Percentiles rank a stretch among this genome's conserved stretches.
phyloP scores from a whole-genome alignment of 768 basidiomycete species.

The Tylopilus subfusipes region DNA sequence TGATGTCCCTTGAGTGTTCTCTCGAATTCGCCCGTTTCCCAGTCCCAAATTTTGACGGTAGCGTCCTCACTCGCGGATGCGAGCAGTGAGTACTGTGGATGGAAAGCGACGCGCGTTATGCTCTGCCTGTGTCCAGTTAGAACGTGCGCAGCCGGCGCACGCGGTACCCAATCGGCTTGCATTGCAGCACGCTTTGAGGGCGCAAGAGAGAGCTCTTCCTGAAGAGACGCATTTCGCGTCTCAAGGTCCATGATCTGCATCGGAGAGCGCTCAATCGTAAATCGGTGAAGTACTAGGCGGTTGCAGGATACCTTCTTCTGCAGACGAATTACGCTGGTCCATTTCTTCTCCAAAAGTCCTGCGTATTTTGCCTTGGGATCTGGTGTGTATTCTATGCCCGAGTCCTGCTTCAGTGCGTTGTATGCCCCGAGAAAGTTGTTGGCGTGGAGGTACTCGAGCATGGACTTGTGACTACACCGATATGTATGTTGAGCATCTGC shows the following conservation, averaged over 20 bases:
- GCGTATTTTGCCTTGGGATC: conserved; percentile 86
- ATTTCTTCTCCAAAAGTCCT: conserved; percentile 94
- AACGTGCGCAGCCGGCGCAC: conserved; percentile 77
- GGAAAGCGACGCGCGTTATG: conserved; percentile 79
- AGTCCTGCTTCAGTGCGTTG: conserved; percentile 53
- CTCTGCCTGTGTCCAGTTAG: conserved; percentile 73
- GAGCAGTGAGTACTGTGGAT: conserved; percentile 77
- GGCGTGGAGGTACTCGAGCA: conserved; percentile 72
- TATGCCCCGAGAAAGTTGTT: conserved; percentile 63
- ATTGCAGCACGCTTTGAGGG: conserved; percentile 52
- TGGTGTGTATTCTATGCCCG: conserved; percentile 61
- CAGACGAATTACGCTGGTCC: conserved; percentile 92
- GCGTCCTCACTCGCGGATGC: conserved; percentile 88
- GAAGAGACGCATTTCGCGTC: conserved; percentile 71
- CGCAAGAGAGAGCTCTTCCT: conserved; percentile 61
- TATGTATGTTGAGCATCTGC: conserved; percentile 10
- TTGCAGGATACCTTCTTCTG: conserved; percentile 77
- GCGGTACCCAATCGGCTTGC: conserved; percentile 84
- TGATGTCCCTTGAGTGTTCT: conserved; percentile 91
- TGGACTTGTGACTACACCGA: conserved; percentile 65
- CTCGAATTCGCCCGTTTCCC: conserved; percentile 94
- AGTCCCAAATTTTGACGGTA: conserved; percentile 93
- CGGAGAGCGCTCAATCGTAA: conserved; percentile 8
- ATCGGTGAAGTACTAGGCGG: conserved; percentile 4
- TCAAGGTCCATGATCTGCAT: conserved; percentile 92